phyloP scores from a whole-genome alignment of 2,329 filamentous ascomycete genomes.

The Cyphellophora attinorum region DNA sequence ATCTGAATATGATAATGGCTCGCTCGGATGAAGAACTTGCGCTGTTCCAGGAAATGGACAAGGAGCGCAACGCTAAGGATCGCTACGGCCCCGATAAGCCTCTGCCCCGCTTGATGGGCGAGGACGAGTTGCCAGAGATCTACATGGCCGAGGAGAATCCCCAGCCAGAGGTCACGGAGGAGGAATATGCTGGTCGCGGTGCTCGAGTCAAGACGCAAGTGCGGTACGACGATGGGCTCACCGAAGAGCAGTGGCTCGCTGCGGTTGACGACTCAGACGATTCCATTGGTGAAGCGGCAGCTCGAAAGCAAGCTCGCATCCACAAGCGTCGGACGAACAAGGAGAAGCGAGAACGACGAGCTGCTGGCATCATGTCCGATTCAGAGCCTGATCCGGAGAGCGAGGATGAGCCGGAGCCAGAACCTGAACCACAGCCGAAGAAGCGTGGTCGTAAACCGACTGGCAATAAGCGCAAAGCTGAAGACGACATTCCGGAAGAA shows the following conservation, averaged over 20 bases:
- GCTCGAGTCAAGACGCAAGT: slow-evolving; percentile 91
- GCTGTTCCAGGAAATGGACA: slow-evolving; percentile 75
- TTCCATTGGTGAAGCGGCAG: slow-evolving; percentile 82
- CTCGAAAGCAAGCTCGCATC: slow-evolving; percentile 76
- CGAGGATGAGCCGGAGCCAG: slow-evolving; percentile 33
- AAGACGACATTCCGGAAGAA: slow-evolving; percentile 61
- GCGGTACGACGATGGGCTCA: slow-evolving; percentile 92
- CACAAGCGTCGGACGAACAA: slow-evolving; percentile 72
- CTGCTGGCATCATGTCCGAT: slow-evolving; percentile 52
- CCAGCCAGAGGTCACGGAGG: slow-evolving; percentile 48
- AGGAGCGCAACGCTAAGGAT: slow-evolving; percentile 56
- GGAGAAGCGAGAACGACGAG: slow-evolving; percentile 45
- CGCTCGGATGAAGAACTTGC: slow-evolving; percentile 70
- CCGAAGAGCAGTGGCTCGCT: slow-evolving; percentile 97
- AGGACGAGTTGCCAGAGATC: slow-evolving; percentile 85
- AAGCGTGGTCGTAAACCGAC: slow-evolving; percentile 73
- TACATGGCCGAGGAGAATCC: slow-evolving; percentile 82
- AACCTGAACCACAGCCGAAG: slow-evolving; percentile 65
- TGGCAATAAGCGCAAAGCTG: slow-evolving; percentile 78
- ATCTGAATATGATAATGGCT: slow-evolving; percentile 88
- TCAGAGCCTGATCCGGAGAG: slow-evolving; percentile 71
- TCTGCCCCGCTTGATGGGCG: slow-evolving; percentile 71
- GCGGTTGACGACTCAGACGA: slow-evolving; percentile 97
- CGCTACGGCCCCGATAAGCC: slow-evolving; percentile 63
- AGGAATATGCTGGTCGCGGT: slow-evolving; percentile 70